A percentile compares a stretch with the other conserved stretches of the same genome.
These are phyloP conservation scores for Vicia sativa DNA, from an alignment of 306 rosid species.

Conservation along the genomic window DNA sequence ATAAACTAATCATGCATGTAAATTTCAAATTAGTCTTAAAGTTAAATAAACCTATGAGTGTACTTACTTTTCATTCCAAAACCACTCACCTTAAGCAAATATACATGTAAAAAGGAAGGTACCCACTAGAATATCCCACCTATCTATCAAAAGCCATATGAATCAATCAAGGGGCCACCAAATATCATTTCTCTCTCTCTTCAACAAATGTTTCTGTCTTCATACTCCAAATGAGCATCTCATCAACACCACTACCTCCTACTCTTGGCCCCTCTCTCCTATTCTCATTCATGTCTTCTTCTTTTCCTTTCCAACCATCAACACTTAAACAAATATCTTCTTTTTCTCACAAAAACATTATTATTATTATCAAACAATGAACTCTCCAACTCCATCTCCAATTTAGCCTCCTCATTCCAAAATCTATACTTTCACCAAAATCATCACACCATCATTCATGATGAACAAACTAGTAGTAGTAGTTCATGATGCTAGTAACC, in stretches of 20 bases:
- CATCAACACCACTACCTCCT: conserved; percentile 39
- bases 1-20: too few relatives aligned
- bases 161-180: conserved; percentile 40
- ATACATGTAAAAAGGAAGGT: conserved; percentile 37
- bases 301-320: conserved; percentile 21
- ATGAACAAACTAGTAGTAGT: conserved; percentile 77
- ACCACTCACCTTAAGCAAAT: conserved; percentile 33
- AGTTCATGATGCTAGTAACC: conserved; percentile 70
- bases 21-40: background rate
- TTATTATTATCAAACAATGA: background rate
- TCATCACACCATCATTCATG: conserved; percentile 4
- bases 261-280: conserved; percentile 23
- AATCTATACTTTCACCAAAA: background rate
- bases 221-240: conserved; percentile 60
- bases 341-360: background rate
- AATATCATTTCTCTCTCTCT: conserved; percentile 33
- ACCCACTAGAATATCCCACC: conserved; percentile 35
- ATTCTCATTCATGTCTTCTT: conserved; percentile 21
- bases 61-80: background rate
- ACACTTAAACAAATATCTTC: background rate
- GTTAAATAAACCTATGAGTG: background rate
- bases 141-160: conserved; percentile 36
- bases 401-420: conserved; percentile 1
- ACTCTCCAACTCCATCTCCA: background rate
- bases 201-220: conserved; percentile 51